Evolutionary conservation across 176 grass and related monocot species (phyloP), one percentile per base, ranked within the genome.

Genomic region (Oryza meridionalis): DNA sequence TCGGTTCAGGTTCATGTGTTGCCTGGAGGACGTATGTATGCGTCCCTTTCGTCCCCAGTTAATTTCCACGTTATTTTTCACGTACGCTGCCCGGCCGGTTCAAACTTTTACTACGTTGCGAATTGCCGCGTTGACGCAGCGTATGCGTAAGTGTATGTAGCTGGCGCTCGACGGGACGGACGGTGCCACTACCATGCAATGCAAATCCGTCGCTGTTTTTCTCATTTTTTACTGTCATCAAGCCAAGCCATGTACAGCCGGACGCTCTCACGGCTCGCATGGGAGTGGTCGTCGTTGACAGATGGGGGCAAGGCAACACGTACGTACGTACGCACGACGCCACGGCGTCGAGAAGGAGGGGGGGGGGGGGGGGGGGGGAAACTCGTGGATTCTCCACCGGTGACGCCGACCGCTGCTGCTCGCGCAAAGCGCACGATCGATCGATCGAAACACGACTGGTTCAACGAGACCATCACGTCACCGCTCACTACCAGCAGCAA

Each of bases 91-190:
- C 53, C 12, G 11, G 4, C 3, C 53, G 17, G 53, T 58, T 58
- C 53, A 58, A 58, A 1, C 78, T 9, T 31, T 31, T 31, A 31
- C 29, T 24, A 69, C 12, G 29, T 80, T 37, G 7, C 31, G 6
- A 6, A 3, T 8, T 40, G 10, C 78, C 78, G 65, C 45, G 78
- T 69, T 31, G 64, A 51, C 17, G 64, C 77, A 14, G 15, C 7
- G 47, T 31, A 31, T 9, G 9, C 7, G 13, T 51, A 15, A 15
- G 19, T 58, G 17, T 8, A n/a, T 58, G 17, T 21, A n/a, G 50
- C 77, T 47, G 77, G 40, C 40, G 62, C 62, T 32, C 61, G 37
- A 78, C 61, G 76, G 40, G 61, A 15, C 26, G 59, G n/a, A 26
- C 40, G 50, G 50, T 19, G 50, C 50, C 50, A 21, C 7, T 19